These are phyloP conservation scores for Cryphonectria radicalis DNA, from an alignment of 2,329 filamentous ascomycete genomes.

Conservation along the genomic window DNA sequence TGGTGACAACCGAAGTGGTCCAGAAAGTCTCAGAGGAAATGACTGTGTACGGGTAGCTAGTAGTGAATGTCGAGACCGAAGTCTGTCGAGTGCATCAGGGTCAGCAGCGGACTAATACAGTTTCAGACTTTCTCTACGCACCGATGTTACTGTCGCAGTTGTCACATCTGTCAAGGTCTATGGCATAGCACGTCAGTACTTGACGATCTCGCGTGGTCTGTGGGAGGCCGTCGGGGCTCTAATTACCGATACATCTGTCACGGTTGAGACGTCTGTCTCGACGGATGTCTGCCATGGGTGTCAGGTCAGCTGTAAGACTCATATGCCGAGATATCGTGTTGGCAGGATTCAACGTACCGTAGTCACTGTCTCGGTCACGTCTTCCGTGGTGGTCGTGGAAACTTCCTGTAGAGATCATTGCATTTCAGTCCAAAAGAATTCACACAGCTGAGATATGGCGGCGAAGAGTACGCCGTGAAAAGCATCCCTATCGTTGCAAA, in stretches of 20 bases:
- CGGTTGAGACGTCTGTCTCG: background rate
- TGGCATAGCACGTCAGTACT: background rate
- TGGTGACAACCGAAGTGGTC: constrained; percentile 2
- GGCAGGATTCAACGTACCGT: background rate
- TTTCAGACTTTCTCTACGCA: background rate
- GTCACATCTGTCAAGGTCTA: background rate
- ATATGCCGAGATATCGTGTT: background rate
- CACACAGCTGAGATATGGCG: background rate
- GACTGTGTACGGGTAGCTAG: constrained; percentile 15
- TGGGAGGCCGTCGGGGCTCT: background rate
- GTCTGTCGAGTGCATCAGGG: background rate
- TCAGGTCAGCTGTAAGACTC: background rate
- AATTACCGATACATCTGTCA: background rate
- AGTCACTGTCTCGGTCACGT: background rate
- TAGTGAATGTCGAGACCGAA: background rate
- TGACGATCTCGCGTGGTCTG: background rate
- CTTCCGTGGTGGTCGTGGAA: background rate
- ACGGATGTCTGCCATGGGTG: background rate
- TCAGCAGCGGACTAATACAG: background rate
- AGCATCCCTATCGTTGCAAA: background rate
- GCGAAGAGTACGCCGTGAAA: background rate
- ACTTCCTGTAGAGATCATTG: background rate
- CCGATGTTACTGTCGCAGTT: constrained; percentile 3
- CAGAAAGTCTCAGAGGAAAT: constrained; percentile 15
- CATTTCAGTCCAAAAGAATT: background rate